These are phyloP conservation scores for Parasitella parasitica DNA, from an alignment of 371 early-diverging fungal species.

Conservation along the genomic window DNA sequence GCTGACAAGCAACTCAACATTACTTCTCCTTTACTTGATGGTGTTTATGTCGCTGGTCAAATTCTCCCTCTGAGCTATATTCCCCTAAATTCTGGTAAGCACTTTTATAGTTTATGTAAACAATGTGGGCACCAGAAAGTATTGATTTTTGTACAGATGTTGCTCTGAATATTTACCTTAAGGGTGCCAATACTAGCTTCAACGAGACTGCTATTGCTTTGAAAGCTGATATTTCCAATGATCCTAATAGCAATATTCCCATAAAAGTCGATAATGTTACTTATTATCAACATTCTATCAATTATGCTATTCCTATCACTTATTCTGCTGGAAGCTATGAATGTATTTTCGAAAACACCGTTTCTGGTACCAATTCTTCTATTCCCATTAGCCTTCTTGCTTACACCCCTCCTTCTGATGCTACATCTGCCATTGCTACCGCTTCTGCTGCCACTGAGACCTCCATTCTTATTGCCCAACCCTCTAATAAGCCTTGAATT, in stretches of 20 bases:
- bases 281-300: conserved; percentile 38
- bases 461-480: background rate
- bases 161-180: conserved; percentile 16
- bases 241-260: background rate
- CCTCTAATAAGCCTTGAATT: background rate
- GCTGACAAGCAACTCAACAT: conserved; percentile 11
- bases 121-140: background rate
- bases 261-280: conserved; percentile 18
- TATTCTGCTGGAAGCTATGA: conserved; percentile 33
- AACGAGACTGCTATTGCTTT: conserved; percentile 15
- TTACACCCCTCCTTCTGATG: background rate
- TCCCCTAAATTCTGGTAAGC: conserved; percentile 9
- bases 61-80: conserved; percentile 27
- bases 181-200: background rate
- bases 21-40: conserved; percentile 25
- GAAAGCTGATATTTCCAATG: conserved; percentile 31
- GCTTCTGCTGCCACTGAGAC: background rate
- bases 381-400: background rate
- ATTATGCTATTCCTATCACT: conserved; percentile 31
- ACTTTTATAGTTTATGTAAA: background rate
- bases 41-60: conserved; percentile 29
- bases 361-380: conserved; percentile 8
- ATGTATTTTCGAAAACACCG: conserved; percentile 23
- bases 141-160: conserved; percentile 8
- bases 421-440: background rate